phyloP scores from a whole-genome alignment of 2,329 filamentous ascomycete species.

The Didymella exigua region DNA sequence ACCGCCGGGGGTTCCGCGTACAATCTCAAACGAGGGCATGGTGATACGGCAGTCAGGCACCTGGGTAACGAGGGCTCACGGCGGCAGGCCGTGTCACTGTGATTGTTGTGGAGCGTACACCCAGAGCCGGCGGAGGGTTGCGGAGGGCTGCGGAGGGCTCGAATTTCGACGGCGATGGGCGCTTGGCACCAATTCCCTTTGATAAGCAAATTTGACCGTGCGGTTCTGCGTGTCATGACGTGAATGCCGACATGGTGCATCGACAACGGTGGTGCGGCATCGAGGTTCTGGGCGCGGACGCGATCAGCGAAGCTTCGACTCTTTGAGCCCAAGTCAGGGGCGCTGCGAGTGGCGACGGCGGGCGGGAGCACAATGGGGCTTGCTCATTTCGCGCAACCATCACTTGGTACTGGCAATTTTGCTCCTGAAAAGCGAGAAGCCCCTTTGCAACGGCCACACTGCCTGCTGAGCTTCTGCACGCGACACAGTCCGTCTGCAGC shows the following conservation, averaged over 20 bases:
- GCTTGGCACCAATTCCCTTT: background rate
- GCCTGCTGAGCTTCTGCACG: slow-evolving; percentile 13
- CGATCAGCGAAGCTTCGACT: slow-evolving; percentile 13
- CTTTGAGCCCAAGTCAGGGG: slow-evolving; percentile 19
- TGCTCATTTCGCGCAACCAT: slow-evolving; percentile 15
- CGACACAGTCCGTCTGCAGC: slow-evolving; percentile 1
- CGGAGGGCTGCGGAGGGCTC: background rate
- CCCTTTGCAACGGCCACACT: slow-evolving; percentile 13
- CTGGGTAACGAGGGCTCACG: slow-evolving; percentile 7
- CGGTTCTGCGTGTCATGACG: slow-evolving; percentile 11
- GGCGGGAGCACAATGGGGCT: slow-evolving; percentile 13
- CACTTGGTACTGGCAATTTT: slow-evolving; percentile 13
- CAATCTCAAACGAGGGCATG: slow-evolving; percentile 1
- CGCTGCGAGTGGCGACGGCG: slow-evolving; percentile 5
- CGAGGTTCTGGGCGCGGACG: slow-evolving; percentile 15
- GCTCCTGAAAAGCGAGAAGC: slow-evolving; percentile 18
- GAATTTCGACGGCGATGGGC: background rate
- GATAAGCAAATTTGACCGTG: background rate
- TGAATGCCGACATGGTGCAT: slow-evolving; percentile 9
- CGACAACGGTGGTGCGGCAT: slow-evolving; percentile 15
- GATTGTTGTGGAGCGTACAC: background rate
- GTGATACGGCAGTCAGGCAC: slow-evolving; percentile 5
- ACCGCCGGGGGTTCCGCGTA: slow-evolving; percentile 9
- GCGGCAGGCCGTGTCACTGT: slow-evolving; percentile 9
- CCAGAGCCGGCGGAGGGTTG: background rate